Conservation (phyloP, 2,329 filamentous ascomycete genomes). For the Alternaria novae-zelandiae region DNA sequence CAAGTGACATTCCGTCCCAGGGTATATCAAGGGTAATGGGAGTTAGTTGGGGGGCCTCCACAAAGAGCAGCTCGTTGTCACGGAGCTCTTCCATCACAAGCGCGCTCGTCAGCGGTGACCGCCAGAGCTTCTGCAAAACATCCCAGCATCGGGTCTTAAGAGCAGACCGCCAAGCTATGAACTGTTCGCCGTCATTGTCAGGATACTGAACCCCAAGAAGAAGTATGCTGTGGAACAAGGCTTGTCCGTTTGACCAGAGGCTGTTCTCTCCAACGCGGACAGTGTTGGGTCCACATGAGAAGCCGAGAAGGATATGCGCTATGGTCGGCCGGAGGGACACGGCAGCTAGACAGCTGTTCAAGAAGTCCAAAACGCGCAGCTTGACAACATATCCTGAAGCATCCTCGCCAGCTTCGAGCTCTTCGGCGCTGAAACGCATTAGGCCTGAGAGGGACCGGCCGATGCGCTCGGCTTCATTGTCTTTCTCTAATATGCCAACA, state of each 20-base stretch:
- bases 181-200: constrained; percentile 59
- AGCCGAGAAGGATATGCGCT: constrained; percentile 89
- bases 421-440: constrained; percentile 69
- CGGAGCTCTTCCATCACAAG: constrained; percentile 82
- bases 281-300: constrained; percentile 74
- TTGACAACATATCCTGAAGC: constrained; percentile 82
- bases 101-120: constrained; percentile 75
- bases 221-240: constrained; percentile 84
- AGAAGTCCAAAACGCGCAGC: constrained; percentile 81
- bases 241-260: constrained; percentile 72
- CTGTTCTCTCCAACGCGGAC: constrained; percentile 73
- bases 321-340: constrained; percentile 81
- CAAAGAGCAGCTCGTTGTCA: constrained; percentile 78
- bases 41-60: constrained; percentile 73
- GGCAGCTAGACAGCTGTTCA: constrained; percentile 78
- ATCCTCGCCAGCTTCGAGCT: constrained; percentile 72
- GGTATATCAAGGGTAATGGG: constrained; percentile 71
- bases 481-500: constrained; percentile 83
- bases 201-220: constrained; percentile 74
- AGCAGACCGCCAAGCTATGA: constrained; percentile 50
- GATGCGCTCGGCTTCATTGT: constrained; percentile 81
- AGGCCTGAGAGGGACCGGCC: constrained; percentile 74
- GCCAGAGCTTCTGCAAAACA: constrained; percentile 83
- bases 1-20: constrained; percentile 75
- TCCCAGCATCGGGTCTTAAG: constrained; percentile 56